Percentiles rank a stretch among this genome's conserved stretches.
These are phyloP conservation scores for Sindora glabra DNA, from an alignment of 306 rosid species.

Conservation along the genomic window DNA sequence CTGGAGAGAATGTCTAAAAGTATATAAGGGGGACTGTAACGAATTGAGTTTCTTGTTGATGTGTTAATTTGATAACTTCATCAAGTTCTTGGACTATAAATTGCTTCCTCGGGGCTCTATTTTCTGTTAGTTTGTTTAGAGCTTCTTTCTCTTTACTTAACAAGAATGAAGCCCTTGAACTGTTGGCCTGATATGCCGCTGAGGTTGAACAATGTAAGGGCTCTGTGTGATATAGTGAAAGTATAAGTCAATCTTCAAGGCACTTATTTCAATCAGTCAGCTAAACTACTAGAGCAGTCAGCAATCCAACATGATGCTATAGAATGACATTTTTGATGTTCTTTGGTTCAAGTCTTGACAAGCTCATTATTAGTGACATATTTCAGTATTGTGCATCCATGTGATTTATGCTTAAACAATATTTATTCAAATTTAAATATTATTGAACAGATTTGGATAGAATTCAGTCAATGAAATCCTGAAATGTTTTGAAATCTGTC, in stretches of 20 bases:
- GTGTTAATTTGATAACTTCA: no score
- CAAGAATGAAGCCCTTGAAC: no score
- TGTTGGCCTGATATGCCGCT: no score
- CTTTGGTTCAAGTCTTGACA: background rate
- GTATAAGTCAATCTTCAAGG: no score
- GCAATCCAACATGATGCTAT: background rate
- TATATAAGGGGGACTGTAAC: no score
- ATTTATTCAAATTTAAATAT: background rate
- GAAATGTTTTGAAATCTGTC: conserved; percentile 10
- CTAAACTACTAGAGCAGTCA: background rate
- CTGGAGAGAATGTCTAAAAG: no score
- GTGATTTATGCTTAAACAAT: background rate
- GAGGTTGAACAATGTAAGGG: no score
- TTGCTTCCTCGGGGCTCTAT: background rate
- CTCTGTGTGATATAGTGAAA: no score
- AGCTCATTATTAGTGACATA: background rate
- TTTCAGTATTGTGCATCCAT: background rate
- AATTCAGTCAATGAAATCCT: background rate
- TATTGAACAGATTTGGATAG: background rate
- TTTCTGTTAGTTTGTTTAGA: background rate
- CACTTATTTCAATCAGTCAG: no score
- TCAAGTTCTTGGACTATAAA: background rate
- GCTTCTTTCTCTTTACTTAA: no score
- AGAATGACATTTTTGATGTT: background rate
- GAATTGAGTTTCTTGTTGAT: no score